Base-by-base conservation (phyloP, 2,329 filamentous ascomycete genomes). In the Cephalotrichum gorgonifer region DNA sequence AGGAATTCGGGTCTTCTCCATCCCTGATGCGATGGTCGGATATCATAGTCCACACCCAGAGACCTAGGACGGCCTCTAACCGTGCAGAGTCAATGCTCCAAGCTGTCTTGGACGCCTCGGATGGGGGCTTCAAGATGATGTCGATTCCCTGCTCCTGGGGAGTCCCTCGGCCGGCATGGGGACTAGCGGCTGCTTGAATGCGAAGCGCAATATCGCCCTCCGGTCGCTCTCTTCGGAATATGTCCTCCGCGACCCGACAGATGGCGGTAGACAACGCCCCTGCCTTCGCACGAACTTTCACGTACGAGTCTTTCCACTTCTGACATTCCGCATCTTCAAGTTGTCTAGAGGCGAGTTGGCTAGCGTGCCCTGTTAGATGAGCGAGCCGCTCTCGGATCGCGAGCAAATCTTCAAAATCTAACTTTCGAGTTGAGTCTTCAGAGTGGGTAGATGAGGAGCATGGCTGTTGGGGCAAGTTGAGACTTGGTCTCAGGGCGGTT, bases 21-120 rank as follows among this genome's bases (percentile, higher is more conserved):
- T 20, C 25, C 4, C 15, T 45, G 26, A 28, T 46, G 35, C n/a
- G 46, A 30, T 5, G 23, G 20, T n/a, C 47, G 15, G 11, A 35
- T 6, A 48, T 23, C 9, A 55, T 22, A 9, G 48, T 50, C 54
- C 54, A 58, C 27, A 56, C 6, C 51, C 55, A 56, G 8, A 54
- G 48, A 2, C 56, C 49, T 5, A 58, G 41, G 6, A 56, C 45
- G 15, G 55, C 51, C 26, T 58, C 56, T 22, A 57, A n/a, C n/a
- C 48, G 44, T 8, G 51, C 47, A 22, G 54, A 42, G 12, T 57
- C 52, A 4, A 52, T 38, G 9, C 14, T 44, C 55, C 54, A 55
- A 23, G 17, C 30, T 3, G 44, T 14, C 22, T 48, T 51, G 17
- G 42, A 33, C 22, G 43, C 23, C 2, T 47, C 25, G 17, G 42